Percentiles rank a stretch among this genome's conserved stretches.
Evolutionary conservation across 352 stramenopile genomes (phyloP).

Genomic region (Globisporangium abappressorium): DNA sequence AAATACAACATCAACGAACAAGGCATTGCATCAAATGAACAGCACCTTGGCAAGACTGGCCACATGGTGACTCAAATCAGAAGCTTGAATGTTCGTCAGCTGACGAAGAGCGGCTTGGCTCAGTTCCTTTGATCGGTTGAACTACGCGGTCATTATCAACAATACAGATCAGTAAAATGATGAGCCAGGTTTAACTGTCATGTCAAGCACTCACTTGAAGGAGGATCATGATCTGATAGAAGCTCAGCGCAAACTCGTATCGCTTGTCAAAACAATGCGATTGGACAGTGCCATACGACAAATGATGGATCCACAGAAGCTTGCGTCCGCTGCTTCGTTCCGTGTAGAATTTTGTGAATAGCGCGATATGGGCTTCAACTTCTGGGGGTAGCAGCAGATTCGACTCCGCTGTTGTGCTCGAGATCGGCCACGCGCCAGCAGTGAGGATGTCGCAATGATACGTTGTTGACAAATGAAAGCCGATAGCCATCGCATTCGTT

Average conservation of each 20-base stretch:
- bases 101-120: conserved; percentile 32
- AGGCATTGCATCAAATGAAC: neutral
- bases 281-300: conserved; percentile 75
- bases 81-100: conserved; percentile 52
- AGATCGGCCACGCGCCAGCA: conserved; percentile 82
- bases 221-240: conserved; percentile 83
- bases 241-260: conserved; percentile 81
- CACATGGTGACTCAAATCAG: conserved; percentile 65
- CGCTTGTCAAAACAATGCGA: conserved; percentile 64
- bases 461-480: conserved; percentile 49
- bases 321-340: conserved; percentile 72
- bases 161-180: neutral
- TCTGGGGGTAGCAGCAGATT: conserved; percentile 56
- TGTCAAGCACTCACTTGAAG: conserved; percentile 41
- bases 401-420: conserved; percentile 44
- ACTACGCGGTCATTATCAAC: conserved; percentile 31
- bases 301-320: conserved; percentile 74
- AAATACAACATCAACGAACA: neutral
- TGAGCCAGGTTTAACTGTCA: neutral
- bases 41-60: conserved; percentile 71
- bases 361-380: conserved; percentile 54
- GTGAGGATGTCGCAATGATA: conserved; percentile 84
- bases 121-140: conserved; percentile 54
- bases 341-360: conserved; percentile 85
- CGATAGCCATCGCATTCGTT: conserved; percentile 40